Base-by-base conservation (phyloP, 2,329 filamentous ascomycete species). In the Daldinia eschscholtzii region DNA sequence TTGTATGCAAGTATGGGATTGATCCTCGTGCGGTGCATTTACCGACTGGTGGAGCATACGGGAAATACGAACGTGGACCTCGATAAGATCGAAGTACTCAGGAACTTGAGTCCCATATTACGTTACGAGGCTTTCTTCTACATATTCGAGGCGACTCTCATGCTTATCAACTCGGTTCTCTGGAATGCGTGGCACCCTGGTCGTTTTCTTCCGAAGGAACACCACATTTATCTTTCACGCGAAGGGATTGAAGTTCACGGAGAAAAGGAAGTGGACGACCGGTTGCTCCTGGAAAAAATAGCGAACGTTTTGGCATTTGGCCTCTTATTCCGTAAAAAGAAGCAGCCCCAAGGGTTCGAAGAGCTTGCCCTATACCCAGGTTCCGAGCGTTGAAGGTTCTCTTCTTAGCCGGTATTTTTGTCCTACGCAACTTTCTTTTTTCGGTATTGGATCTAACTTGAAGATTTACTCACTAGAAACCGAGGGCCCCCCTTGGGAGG, bases 1-100 rank as follows among this genome's bases (percentile, higher is more conserved):
- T 76, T 87, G 1, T 86, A 86, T 72, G 70, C 75, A 28, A 83
- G 80, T 61, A 81, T 83, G 64, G 20, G 68, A 0, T 75, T 86
- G 18, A 85, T 88, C 63, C 79, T 83, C 9, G 71, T 79, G 3
- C 81, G 86, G n/a, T 85, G 83, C 70, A 78, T 86, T 57, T 88
- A 82, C 73, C 82, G 86, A 12, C 78, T 84, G 0, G 76, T 83
- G 26, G 85, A 87, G 71, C 85, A 83, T 74, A 77, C 59, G 20
- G 75, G 62, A 74, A 72, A 80, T 18, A 75, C 80, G 0, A 69
- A 75, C n/a, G 76, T 79, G 10, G 74, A 81, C 7, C 74, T 79
- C 4, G 72, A 77, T 13, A 74, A 76, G 15, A 71, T 76, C 18
- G 79, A 79, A 70, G 70, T 78, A 48, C 59, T 75, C 6, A 39